Base-by-base conservation (phyloP, 2,329 filamentous ascomycete species). In the Xylariales sp. region DNA sequence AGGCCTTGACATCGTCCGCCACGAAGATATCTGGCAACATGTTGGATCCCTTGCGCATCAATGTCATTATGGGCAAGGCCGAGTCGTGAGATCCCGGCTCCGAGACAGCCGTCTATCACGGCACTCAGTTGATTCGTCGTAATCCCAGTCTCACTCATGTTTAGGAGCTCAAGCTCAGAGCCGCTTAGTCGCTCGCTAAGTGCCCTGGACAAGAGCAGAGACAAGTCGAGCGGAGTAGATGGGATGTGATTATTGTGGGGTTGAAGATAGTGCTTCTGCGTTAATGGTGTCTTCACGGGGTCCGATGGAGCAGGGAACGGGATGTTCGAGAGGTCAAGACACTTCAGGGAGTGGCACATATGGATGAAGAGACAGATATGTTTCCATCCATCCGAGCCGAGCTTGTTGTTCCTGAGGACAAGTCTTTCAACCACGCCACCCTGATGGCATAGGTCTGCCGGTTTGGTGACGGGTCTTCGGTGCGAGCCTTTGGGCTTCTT, bases 351-450 rank as follows among this genome's bases (percentile, higher is more conserved):
- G 47, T 82, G 83, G 53, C 88, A 95, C 70, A 96, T 83, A 63
- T 95, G 88, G 39, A 95, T 73, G 59, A 97, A 98, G 5, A 95
- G 70, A 29, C 84, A 85, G 43, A 97, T 82, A 58, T 97, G 82
- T 54, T 84, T 89, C 93, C 93, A 98, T 12, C 91, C 93, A 48
- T 94, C 85, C 1, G 74, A 71, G 0, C 88, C 86, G 45, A 97
- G 83, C 55, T 89, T 91, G 58, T 97, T 97, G 64, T 94, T 88
- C 65, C 94, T 95, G 31, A 98, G 65, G 2, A 88, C 85, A 5
- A 98, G 67, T 47, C 88, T 86, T 65, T 96, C 89, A 4, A 97
- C 79, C 2, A 94, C 80, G 12, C 89, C 89, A 35, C 79, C 78
- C 38, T 78, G 73, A 2, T 72, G 65, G 10, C 66, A 63, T 1